These are phyloP conservation scores for Trametes sanguinea DNA, from an alignment of 768 basidiomycete species.

Conservation along the genomic window DNA sequence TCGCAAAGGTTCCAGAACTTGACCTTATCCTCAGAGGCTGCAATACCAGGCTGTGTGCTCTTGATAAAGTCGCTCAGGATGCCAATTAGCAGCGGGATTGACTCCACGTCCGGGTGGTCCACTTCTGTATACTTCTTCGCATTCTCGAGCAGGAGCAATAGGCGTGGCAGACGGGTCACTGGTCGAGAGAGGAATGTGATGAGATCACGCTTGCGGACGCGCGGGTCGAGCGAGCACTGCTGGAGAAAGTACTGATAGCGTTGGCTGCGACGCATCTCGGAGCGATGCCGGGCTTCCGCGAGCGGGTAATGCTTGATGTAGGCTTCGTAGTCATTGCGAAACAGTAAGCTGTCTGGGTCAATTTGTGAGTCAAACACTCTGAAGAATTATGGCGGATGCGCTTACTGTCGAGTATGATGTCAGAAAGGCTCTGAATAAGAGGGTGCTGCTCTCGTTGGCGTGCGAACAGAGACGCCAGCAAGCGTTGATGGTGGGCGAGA, in stretches of 20 bases:
- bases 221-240: slow-evolving; percentile 60
- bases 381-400: slow-evolving; percentile 2
- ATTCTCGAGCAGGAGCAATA: slow-evolving; percentile 73
- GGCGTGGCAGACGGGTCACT: slow-evolving; percentile 83
- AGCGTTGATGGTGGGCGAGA: slow-evolving; percentile 60
- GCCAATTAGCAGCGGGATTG: slow-evolving; percentile 68
- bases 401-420: slow-evolving; percentile 81
- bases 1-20: slow-evolving; percentile 84
- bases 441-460: slow-evolving; percentile 87
- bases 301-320: slow-evolving; percentile 91
- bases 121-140: slow-evolving; percentile 64
- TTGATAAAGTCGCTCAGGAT: slow-evolving; percentile 75
- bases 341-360: slow-evolving; percentile 5
- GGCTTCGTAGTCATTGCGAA: slow-evolving; percentile 55
- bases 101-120: slow-evolving; percentile 80
- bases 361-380: not conserved
- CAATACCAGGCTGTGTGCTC: slow-evolving; percentile 88
- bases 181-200: slow-evolving; percentile 84
- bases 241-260: slow-evolving; percentile 69
- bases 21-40: slow-evolving; percentile 87
- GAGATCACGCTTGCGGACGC: slow-evolving; percentile 73
- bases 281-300: slow-evolving; percentile 78
- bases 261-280: slow-evolving; percentile 69
- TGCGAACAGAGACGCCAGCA: slow-evolving; percentile 72
- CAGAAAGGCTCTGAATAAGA: slow-evolving; percentile 77